phyloP scores from a whole-genome alignment of 176 grass and related monocot species.

The Olyra latifolia region DNA sequence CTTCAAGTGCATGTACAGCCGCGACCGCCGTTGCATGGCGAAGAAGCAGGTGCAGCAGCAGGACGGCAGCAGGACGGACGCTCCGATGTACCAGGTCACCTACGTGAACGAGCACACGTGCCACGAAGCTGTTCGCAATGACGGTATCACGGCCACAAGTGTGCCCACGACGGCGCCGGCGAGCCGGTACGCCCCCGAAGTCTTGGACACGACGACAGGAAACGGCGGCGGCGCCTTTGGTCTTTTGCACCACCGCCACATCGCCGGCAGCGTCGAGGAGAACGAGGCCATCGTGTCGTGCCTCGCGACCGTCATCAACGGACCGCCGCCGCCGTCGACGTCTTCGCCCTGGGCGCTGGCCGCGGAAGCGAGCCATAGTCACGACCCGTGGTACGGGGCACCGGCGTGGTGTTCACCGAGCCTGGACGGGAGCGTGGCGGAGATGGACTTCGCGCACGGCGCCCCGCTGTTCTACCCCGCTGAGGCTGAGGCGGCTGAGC shows the following conservation, averaged over 20 bases:
- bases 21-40: slow-evolving; percentile 33
- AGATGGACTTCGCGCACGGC: not conserved
- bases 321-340: not conserved
- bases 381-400: not conserved
- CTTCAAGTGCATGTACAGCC: slow-evolving; percentile 28
- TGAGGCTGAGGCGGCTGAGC: not conserved
- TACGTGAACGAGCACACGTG: slow-evolving; percentile 55
- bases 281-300: slow-evolving; percentile 29
- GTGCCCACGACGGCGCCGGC: not conserved
- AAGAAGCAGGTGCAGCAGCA: slow-evolving; percentile 53
- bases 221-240: not conserved
- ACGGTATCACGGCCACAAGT: no score
- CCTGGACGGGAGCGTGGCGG: not conserved
- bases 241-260: not conserved
- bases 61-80: not conserved
- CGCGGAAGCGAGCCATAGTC: not conserved
- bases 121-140: not conserved
- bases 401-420: not conserved
- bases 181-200: not conserved
- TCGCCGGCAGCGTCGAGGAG: not conserved
- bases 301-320: slow-evolving; percentile 29
- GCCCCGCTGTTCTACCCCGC: not conserved
- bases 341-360: not conserved
- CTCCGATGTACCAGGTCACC: slow-evolving; percentile 29
- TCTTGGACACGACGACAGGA: not conserved